These are phyloP conservation scores for Cutaneotrichosporon mucoides DNA, from an alignment of 1,284 basidiomycete genomes.

Conservation along the genomic window DNA sequence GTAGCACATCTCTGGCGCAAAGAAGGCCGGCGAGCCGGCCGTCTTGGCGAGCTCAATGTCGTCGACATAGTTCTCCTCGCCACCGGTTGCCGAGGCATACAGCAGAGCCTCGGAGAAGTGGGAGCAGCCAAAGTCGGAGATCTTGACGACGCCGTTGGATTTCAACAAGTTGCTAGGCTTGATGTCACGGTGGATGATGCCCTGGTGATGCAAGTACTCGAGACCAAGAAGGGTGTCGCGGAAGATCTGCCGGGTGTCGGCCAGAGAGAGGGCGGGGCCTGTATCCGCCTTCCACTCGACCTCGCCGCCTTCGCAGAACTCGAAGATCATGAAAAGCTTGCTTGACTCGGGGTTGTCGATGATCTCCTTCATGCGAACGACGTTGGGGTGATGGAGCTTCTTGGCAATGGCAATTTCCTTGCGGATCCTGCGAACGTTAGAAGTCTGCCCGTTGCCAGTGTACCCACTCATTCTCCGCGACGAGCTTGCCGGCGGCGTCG, in stretches of 20 bases:
- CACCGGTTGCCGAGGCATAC: constrained; percentile 53
- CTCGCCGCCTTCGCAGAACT: constrained; percentile 92
- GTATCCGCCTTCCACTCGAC: constrained; percentile 74
- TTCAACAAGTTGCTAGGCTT: constrained; percentile 96
- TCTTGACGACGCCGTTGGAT: constrained; percentile 84
- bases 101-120: constrained; percentile 86
- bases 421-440: constrained; percentile 50
- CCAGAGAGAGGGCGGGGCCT: constrained; percentile 69
- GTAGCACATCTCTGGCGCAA: constrained; percentile 90
- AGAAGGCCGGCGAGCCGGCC: constrained; percentile 96
- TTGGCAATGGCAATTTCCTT: constrained; percentile 99
- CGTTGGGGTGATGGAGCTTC: constrained; percentile 84
- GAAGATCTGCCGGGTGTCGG: constrained; percentile 78
- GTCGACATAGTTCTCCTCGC: constrained; percentile 60
- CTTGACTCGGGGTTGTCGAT: constrained; percentile 88
- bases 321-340: constrained; percentile 94
- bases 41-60: constrained; percentile 86
- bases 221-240: constrained; percentile 90
- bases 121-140: constrained; percentile 96
- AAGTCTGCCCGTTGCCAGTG: not conserved
- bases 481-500: constrained; percentile 55
- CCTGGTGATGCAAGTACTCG: constrained; percentile 92
- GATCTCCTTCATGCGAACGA: constrained; percentile 88
- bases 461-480: constrained; percentile 45
- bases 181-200: constrained; percentile 99